A percentile compares a stretch with the other conserved stretches of the same genome.
phyloP scores from a whole-genome alignment of 805 yeast species.

The Tetrapisispora taiwanensis region DNA sequence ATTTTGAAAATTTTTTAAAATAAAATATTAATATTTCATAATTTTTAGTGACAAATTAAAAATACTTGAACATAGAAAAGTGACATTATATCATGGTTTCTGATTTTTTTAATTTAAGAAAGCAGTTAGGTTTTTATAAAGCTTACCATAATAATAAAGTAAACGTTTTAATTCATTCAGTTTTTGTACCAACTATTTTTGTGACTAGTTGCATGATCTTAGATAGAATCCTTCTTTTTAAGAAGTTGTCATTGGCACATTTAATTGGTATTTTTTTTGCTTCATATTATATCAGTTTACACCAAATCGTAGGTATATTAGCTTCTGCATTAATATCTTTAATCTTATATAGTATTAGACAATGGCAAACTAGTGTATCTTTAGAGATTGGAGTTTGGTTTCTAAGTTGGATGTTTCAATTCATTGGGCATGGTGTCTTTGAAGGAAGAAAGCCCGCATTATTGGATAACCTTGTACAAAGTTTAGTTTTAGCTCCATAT shows the following conservation, averaged over 20 bases:
- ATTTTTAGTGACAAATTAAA: too few species aligned
- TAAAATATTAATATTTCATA: too few species aligned
- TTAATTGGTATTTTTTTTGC: constrained; percentile 35
- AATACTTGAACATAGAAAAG: too few species aligned
- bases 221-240: constrained; percentile 10
- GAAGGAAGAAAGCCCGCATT: constrained; percentile 83
- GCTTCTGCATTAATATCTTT: constrained; percentile 34
- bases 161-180: constrained; percentile 68
- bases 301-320: constrained; percentile 39
- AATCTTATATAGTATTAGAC: constrained; percentile 8
- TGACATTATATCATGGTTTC: not conserved
- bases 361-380: not conserved
- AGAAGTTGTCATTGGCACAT: constrained; percentile 2
- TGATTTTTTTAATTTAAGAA: constrained; percentile 14
- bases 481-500: constrained; percentile 83
- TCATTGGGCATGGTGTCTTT: constrained; percentile 75
- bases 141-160: constrained; percentile 40
- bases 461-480: constrained; percentile 71
- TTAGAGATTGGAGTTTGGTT: constrained; percentile 31
- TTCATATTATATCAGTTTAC: constrained; percentile 49
- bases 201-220: constrained; percentile 33
- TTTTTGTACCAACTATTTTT: constrained; percentile 73
- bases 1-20: too few species aligned
- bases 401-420: constrained; percentile 72
- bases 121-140: constrained; percentile 51